These are phyloP conservation scores for Scutellaria minor DNA, from an alignment of 257 asterid genomes.

Conservation along the genomic window DNA sequence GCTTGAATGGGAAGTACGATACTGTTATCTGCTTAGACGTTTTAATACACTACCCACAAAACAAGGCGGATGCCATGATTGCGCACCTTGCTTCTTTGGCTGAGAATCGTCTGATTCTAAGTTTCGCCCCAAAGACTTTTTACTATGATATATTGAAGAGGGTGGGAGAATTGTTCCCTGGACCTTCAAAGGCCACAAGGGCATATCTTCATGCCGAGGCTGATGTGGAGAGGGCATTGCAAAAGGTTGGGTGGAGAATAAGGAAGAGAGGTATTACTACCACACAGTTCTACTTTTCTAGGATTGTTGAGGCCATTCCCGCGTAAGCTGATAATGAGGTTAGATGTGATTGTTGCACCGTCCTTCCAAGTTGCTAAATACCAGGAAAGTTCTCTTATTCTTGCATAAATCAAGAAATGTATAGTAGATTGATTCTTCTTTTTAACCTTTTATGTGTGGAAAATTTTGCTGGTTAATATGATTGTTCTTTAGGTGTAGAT, in stretches of 20 bases:
- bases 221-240: conserved; percentile 81
- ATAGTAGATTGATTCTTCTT: conserved; percentile 38
- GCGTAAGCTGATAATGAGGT: conserved; percentile 60
- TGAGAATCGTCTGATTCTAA: conserved; percentile 75
- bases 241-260: conserved; percentile 85
- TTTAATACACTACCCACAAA: conserved; percentile 93
- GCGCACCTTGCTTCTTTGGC: conserved; percentile 94
- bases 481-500: conserved; percentile 33
- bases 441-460: conserved; percentile 30
- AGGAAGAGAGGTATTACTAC: conserved; percentile 77
- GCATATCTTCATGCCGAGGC: conserved; percentile 92
- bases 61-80: conserved; percentile 92
- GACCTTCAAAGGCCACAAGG: conserved; percentile 97
- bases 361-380: conserved; percentile 26
- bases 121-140: conserved; percentile 92
- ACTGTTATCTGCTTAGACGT: conserved; percentile 93
- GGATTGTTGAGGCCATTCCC: conserved; percentile 86
- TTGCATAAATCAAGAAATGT: conserved; percentile 31
- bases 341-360: conserved; percentile 37
- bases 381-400: conserved; percentile 16
- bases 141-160: conserved; percentile 83
- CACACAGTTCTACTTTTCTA: conserved; percentile 85
- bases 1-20: conserved; percentile 81
- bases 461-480: conserved; percentile 33
- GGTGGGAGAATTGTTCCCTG: conserved; percentile 91